phyloP scores from a whole-genome alignment of 176 grass and related monocot genomes.

The Elaeis guineensis region DNA sequence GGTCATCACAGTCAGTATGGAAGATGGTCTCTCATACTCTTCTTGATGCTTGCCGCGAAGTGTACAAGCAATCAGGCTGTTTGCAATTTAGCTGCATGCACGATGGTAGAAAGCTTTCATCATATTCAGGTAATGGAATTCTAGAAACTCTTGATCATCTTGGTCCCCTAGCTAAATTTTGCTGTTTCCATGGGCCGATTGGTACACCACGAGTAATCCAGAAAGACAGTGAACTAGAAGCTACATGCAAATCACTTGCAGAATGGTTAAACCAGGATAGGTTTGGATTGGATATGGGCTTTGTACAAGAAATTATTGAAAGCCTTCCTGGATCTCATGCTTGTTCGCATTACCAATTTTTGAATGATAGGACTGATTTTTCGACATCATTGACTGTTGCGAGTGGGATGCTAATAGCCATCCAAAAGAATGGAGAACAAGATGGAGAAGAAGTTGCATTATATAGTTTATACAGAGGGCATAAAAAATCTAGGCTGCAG shows the following conservation, averaged over 20 bases:
- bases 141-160: slow-evolving; percentile 31
- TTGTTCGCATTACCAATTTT: slow-evolving; percentile 63
- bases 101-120: slow-evolving; percentile 25
- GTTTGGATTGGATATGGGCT: slow-evolving; percentile 73
- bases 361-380: slow-evolving; percentile 51
- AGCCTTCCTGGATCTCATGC: slow-evolving; percentile 58
- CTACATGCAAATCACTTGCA: slow-evolving; percentile 45
- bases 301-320: slow-evolving; percentile 97
- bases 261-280: slow-evolving; percentile 82
- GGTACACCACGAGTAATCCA: slow-evolving; percentile 32
- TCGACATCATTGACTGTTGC: slow-evolving; percentile 65
- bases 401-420: slow-evolving; percentile 44
- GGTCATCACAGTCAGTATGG: slow-evolving; percentile 61
- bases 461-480: slow-evolving; percentile 34
- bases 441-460: slow-evolving; percentile 22
- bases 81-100: slow-evolving; percentile 65
- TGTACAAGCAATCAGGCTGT: slow-evolving; percentile 60
- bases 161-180: slow-evolving; percentile 54
- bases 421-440: slow-evolving; percentile 43
- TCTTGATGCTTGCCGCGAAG: slow-evolving; percentile 69
- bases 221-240: slow-evolving; percentile 58
- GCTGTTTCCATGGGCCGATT: slow-evolving; percentile 42
- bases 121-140: slow-evolving; percentile 25
- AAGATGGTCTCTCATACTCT: slow-evolving; percentile 62
- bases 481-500: slow-evolving; percentile 20